Conservation (phyloP, 176 grass and related monocot genomes). For the Bothriochloa decipiens region DNA sequence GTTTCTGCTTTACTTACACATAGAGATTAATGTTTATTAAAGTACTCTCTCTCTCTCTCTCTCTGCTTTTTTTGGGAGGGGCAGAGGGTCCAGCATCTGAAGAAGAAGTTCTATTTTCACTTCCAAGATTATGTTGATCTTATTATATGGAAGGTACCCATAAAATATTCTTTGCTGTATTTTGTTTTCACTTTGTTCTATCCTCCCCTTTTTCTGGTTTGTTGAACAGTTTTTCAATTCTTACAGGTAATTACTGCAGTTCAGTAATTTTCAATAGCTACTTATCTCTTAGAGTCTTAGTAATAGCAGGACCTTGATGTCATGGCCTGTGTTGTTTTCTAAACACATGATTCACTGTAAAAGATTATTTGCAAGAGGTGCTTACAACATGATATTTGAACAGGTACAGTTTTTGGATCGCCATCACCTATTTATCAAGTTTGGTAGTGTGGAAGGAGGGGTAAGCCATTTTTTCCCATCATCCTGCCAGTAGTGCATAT, state of each 20-base stretch:
- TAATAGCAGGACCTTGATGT: conserved; percentile 36
- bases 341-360: background rate
- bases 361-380: conserved; percentile 37
- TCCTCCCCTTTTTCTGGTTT: conserved; percentile 3
- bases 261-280: conserved; percentile 27
- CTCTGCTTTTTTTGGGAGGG: conserved; percentile 36
- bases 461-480: conserved; percentile 47
- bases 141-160: conserved; percentile 93
- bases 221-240: conserved; percentile 25
- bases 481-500: conserved; percentile 36
- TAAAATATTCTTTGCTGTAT: background rate
- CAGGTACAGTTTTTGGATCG: conserved; percentile 98
- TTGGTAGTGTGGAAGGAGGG: conserved; percentile 92
- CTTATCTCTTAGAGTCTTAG: conserved; percentile 19
- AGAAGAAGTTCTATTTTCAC: conserved; percentile 98
- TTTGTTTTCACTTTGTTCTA: background rate
- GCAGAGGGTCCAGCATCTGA: conserved; percentile 97
- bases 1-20: background rate
- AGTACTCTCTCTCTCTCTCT: no score
- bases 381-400: conserved; percentile 65
- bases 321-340: conserved; percentile 22
- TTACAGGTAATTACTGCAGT: conserved; percentile 2
- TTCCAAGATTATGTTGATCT: conserved; percentile 98
- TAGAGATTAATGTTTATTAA: background rate
- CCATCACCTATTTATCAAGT: conserved; percentile 95